These are phyloP conservation scores for Ascochyta fabae DNA, from an alignment of 2,329 filamentous ascomycete genomes.

Conservation along the genomic window DNA sequence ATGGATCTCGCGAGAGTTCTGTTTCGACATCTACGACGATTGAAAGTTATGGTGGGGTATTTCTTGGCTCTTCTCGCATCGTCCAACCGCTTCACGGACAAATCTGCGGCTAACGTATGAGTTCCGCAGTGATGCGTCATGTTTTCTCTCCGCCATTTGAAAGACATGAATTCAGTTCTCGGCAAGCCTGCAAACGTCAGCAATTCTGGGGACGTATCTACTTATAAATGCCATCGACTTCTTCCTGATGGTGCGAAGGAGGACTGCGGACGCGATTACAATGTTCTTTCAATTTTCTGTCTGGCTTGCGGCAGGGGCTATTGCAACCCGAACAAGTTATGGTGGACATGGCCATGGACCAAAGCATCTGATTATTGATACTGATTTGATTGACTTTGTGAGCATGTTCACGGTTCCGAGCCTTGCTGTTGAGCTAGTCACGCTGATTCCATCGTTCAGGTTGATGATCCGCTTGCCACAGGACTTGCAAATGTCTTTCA, in stretches of 20 bases:
- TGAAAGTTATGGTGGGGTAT: not conserved
- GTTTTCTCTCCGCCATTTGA: not conserved
- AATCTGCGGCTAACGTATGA: not conserved
- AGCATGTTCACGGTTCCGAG: not conserved
- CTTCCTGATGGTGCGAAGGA: not conserved
- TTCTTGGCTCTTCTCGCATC: not conserved
- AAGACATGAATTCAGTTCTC: not conserved
- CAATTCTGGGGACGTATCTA: not conserved
- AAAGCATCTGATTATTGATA: conserved; percentile 5
- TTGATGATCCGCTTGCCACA: conserved; percentile 6
- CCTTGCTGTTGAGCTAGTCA: not conserved
- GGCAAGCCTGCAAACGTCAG: not conserved
- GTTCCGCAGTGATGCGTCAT: not conserved
- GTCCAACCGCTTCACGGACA: not conserved
- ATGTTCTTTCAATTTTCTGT: not conserved
- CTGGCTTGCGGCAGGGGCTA: not conserved
- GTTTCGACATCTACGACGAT: not conserved
- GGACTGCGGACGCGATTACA: not conserved
- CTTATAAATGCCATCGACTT: not conserved
- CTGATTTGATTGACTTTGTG: conserved; percentile 7
- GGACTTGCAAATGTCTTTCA: conserved; percentile 4
- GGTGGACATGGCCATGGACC: not conserved
- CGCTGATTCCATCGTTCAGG: not conserved
- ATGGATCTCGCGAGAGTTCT: too few relatives aligned
- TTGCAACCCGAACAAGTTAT: not conserved